These are phyloP conservation scores for Gnaphalium uliginosum DNA, from an alignment of 129 eudicot genomes.

Conservation along the genomic window DNA sequence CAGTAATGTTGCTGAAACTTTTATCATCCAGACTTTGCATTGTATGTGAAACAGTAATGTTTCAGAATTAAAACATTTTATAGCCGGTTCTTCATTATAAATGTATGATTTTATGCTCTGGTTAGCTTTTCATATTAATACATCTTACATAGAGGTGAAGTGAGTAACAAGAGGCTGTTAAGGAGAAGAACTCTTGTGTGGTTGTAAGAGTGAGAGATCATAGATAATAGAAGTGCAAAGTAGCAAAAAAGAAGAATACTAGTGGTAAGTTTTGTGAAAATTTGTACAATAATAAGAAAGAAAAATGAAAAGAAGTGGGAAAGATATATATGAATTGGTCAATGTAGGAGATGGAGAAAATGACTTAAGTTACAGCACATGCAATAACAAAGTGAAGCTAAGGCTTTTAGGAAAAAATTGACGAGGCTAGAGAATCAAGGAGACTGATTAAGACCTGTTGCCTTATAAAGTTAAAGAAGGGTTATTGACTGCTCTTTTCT, in stretches of 20 bases:
- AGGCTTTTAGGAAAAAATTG: background rate
- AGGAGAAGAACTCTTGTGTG: slow-evolving; percentile 10
- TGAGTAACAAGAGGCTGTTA: slow-evolving; percentile 21
- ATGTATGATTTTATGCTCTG: background rate
- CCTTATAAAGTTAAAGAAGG: background rate
- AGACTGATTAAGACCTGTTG: background rate
- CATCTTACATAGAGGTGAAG: background rate
- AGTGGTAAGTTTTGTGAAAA: background rate
- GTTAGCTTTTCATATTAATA: background rate
- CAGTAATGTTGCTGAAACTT: background rate
- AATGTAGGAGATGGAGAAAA: background rate
- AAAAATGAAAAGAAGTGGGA: background rate
- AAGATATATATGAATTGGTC: slow-evolving; percentile 8
- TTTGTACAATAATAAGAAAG: background rate
- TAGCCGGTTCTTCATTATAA: slow-evolving; percentile 4
- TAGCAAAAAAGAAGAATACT: slow-evolving; percentile 5
- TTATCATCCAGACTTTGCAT: background rate
- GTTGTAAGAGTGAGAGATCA: slow-evolving; percentile 19
- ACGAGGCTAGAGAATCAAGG: background rate
- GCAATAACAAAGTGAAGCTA: background rate
- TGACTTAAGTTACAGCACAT: background rate
- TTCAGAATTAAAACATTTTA: slow-evolving; percentile 5
- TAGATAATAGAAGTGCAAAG: slow-evolving; percentile 15
- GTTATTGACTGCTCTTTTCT: background rate
- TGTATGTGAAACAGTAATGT: background rate